Evolutionary conservation across 1,284 basidiomycete species (phyloP).

Genomic region (Fistulinella staudtii): DNA sequence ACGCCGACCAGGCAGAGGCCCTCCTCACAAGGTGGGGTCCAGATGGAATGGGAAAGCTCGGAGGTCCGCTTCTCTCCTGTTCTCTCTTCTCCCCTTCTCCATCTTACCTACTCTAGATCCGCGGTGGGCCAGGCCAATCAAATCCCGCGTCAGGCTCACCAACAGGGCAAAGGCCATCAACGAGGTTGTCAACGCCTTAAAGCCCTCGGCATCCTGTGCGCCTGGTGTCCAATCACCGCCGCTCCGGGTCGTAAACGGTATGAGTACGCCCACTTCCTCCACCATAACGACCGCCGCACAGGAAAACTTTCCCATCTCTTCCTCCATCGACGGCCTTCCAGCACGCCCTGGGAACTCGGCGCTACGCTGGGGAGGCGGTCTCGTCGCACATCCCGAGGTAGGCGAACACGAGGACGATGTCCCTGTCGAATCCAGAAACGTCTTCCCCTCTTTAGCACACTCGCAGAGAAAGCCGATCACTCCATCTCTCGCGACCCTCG

Average conservation of each 20-base stretch:
- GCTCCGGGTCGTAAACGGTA: conserved; percentile 82
- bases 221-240: conserved; percentile 44
- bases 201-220: conserved; percentile 49
- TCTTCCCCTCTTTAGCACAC: conserved; percentile 19
- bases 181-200: conserved; percentile 68
- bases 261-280: conserved; percentile 55
- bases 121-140: conserved; percentile 88
- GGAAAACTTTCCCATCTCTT: conserved; percentile 54
- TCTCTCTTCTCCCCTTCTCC: conserved; percentile 21
- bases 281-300: conserved; percentile 65
- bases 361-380: conserved; percentile 54
- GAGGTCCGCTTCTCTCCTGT: conserved; percentile 53
- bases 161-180: conserved; percentile 82
- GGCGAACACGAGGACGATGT: conserved; percentile 55
- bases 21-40: conserved; percentile 87
- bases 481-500: conserved; percentile 86
- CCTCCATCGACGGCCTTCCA: conserved; percentile 50
- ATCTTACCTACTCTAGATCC: conserved; percentile 57
- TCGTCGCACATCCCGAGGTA: conserved; percentile 58
- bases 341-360: conserved; percentile 57
- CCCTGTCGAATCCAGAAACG: conserved; percentile 17
- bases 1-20: conserved; percentile 88
- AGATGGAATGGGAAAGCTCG: conserved; percentile 88
- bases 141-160: conserved; percentile 69
- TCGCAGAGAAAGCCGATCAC: conserved; percentile 53